phyloP scores from a whole-genome alignment of 2,329 filamentous ascomycete species.

The Bipolaris zeicola region DNA sequence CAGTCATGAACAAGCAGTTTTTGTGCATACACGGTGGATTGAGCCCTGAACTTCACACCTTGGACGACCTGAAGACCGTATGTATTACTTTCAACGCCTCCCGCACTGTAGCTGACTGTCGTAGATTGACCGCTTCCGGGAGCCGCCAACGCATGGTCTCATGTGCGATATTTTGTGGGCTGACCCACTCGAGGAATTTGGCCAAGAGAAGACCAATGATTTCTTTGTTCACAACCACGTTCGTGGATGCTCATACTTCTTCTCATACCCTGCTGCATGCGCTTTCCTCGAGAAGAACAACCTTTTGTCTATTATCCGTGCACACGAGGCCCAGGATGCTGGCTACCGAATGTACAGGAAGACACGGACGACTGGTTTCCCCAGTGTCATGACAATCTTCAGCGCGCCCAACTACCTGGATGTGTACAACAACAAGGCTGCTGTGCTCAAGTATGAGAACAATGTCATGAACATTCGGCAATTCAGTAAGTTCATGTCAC shows the following conservation, averaged over 20 bases:
- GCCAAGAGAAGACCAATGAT: constrained; percentile 96
- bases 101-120: constrained; percentile 25
- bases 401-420: constrained; percentile 98
- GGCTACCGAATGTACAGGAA: constrained; percentile 99
- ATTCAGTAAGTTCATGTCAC: constrained; percentile 65
- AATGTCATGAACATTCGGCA: constrained; percentile 99
- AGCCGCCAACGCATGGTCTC: constrained; percentile 93
- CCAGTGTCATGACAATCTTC: constrained; percentile 99
- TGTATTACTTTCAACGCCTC: constrained; percentile 36
- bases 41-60: constrained; percentile 92
- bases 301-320: constrained; percentile 92
- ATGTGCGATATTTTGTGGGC: constrained; percentile 99
- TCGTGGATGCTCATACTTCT: constrained; percentile 98
- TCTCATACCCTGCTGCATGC: constrained; percentile 96
- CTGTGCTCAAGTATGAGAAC: constrained; percentile 98
- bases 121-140: constrained; percentile 94
- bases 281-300: constrained; percentile 99
- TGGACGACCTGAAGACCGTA: constrained; percentile 91
- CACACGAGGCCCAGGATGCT: constrained; percentile 97
- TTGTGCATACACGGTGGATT: constrained; percentile 96
- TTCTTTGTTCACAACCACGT: constrained; percentile 99
- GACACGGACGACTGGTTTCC: constrained; percentile 96
- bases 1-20: constrained; percentile 99
- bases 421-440: constrained; percentile 99
- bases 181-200: constrained; percentile 96